Conservation (phyloP, 2,329 filamentous ascomycete genomes). For the Fusarium goolgardi region DNA sequence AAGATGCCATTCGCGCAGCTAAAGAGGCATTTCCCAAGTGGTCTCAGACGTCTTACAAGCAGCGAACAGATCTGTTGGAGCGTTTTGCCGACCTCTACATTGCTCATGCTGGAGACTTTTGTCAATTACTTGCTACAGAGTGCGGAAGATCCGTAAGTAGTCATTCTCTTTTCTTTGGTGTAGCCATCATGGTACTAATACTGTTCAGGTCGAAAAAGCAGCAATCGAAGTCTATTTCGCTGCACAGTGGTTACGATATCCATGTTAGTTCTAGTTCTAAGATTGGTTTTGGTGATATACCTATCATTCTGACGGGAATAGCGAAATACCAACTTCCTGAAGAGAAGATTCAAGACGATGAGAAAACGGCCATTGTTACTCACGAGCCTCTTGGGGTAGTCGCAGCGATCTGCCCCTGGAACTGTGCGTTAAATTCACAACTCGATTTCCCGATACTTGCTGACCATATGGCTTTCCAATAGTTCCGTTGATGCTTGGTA, state of each 20-base stretch:
- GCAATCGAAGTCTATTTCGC: slow-evolving; percentile 9
- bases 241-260: slow-evolving; percentile 4
- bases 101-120: background rate
- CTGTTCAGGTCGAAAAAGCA: background rate
- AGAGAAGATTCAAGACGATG: background rate
- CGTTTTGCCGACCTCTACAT: slow-evolving; percentile 5
- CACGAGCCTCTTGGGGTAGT: slow-evolving; percentile 9
- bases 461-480: background rate
- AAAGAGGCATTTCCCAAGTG: slow-evolving; percentile 3
- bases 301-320: background rate
- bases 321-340: background rate
- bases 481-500: slow-evolving; percentile 14
- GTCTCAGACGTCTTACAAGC: background rate
- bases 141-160: slow-evolving; percentile 9
- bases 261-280: background rate
- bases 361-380: background rate
- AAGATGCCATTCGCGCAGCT: slow-evolving; percentile 2
- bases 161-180: too few species aligned
- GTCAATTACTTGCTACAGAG: background rate
- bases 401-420: slow-evolving; percentile 12
- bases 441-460: background rate
- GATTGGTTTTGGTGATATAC: background rate
- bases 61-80: background rate
- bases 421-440: background rate
- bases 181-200: background rate